Evolutionary conservation across 169 alveolate species (phyloP).

Genomic region (Babesia divergens): DNA sequence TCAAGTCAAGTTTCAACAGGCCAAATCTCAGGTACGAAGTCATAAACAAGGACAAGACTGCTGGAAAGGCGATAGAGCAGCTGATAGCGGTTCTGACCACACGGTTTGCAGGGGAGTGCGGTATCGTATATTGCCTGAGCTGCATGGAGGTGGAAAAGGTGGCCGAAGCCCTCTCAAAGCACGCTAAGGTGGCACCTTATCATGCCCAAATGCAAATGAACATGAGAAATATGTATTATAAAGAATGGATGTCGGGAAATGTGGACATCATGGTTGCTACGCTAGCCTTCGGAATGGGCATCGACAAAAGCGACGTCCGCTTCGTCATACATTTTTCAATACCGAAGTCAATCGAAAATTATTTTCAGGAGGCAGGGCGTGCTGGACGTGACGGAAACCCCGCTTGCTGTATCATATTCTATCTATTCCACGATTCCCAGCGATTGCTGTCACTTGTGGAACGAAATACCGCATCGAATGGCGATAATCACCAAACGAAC

Average conservation of each 20-base stretch:
- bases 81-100: slow-evolving; percentile 12
- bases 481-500: slow-evolving; percentile 3
- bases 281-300: slow-evolving; percentile 99
- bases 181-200: slow-evolving; percentile 67
- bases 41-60: slow-evolving; percentile 26
- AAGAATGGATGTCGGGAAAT: slow-evolving; percentile 89
- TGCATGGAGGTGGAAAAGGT: slow-evolving; percentile 90
- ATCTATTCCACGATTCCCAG: slow-evolving; percentile 70
- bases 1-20: slow-evolving; percentile 64
- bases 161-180: slow-evolving; percentile 71
- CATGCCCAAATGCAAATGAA: slow-evolving; percentile 79
- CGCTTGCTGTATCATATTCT: slow-evolving; percentile 71
- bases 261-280: slow-evolving; percentile 95
- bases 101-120: slow-evolving; percentile 56
- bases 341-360: slow-evolving; percentile 96
- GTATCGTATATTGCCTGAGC: slow-evolving; percentile 92
- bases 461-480: slow-evolving; percentile 23
- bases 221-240: slow-evolving; percentile 70
- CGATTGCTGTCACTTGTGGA: slow-evolving; percentile 62
- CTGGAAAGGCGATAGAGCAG: slow-evolving; percentile 33
- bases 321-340: slow-evolving; percentile 95
- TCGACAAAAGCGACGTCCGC: slow-evolving; percentile 96
- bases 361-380: slow-evolving; percentile 98
- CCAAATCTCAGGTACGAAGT: slow-evolving; percentile 60
- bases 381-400: slow-evolving; percentile 90